Conservation (phyloP, 2,329 filamentous ascomycete genomes). For the Colletotrichum higginsianum region DNA sequence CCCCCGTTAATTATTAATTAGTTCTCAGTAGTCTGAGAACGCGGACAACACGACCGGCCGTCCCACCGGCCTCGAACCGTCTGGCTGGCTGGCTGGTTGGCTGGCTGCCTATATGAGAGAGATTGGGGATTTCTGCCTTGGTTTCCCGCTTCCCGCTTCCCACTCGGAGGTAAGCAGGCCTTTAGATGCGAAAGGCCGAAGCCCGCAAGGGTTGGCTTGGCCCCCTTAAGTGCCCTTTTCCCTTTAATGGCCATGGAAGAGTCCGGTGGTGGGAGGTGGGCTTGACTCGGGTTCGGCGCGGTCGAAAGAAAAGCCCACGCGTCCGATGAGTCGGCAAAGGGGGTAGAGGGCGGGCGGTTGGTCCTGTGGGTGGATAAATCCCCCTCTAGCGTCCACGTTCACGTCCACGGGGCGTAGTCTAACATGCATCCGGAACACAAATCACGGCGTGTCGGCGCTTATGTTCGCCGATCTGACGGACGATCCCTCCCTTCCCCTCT, state of each 20-base stretch:
- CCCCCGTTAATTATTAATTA: neutral
- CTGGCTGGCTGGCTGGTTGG: too few relatives aligned
- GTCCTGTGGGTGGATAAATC: too few relatives aligned
- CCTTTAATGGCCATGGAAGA: neutral
- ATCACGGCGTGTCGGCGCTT: conserved; percentile 34
- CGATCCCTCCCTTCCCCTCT: neutral
- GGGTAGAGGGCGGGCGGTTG: neutral
- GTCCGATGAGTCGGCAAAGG: neutral
- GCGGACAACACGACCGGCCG: conserved; percentile 4
- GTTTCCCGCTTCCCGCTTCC: too few relatives aligned
- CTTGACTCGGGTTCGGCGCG: conserved; percentile 5
- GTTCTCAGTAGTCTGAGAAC: neutral
- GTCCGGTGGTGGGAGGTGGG: conserved; percentile 3
- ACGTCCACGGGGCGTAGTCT: neutral
- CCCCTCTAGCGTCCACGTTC: neutral
- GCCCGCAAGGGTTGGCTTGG: neutral
- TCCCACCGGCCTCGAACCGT: neutral
- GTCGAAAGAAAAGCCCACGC: conserved; percentile 18
- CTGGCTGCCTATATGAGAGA: too few relatives aligned
- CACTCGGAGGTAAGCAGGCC: conserved; percentile 9
- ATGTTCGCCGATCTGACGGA: conserved; percentile 21
- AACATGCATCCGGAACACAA: neutral
- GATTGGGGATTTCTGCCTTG: too few relatives aligned
- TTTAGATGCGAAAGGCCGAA: conserved; percentile 17
- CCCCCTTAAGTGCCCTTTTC: neutral